A percentile compares a stretch with the other conserved stretches of the same genome.
Conservation (phyloP, 2,329 filamentous ascomycete genomes). For the Ustulina deusta region DNA sequence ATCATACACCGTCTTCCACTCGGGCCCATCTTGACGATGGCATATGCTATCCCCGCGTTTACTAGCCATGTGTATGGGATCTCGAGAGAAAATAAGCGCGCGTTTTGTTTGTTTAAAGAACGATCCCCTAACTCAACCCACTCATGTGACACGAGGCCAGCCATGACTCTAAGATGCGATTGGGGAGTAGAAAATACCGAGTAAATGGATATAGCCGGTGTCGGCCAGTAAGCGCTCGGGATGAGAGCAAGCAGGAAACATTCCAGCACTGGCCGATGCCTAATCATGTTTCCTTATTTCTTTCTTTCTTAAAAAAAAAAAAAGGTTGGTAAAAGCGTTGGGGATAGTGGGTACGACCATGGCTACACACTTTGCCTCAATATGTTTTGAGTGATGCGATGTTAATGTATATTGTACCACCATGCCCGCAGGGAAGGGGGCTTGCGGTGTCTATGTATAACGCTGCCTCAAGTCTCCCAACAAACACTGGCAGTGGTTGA, state of each 20-base stretch:
- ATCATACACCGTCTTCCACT: neutral
- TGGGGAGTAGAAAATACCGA: conserved; percentile 5
- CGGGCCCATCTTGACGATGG: neutral
- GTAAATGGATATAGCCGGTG: neutral
- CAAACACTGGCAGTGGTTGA: no score
- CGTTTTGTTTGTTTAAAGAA: conserved; percentile 5
- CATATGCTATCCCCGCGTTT: neutral
- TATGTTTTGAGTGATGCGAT: no score
- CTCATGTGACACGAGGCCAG: neutral
- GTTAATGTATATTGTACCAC: no score
- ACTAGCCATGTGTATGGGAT: neutral
- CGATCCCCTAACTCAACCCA: neutral
- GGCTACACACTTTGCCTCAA: no score
- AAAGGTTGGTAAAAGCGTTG: neutral
- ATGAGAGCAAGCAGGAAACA: neutral
- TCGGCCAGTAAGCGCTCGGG: conserved; percentile 7
- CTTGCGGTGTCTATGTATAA: no score
- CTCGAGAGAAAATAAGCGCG: neutral
- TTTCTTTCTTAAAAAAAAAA: no score
- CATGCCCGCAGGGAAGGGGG: no score
- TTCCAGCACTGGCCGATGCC: neutral
- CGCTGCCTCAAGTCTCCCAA: no score
- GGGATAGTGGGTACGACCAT: neutral
- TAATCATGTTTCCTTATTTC: no score
- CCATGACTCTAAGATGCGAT: neutral